Evolutionary conservation across 306 rosid genomes (phyloP), one percentile per base, ranked within the genome.

Genomic region (Cicer pinnatifidum): DNA sequence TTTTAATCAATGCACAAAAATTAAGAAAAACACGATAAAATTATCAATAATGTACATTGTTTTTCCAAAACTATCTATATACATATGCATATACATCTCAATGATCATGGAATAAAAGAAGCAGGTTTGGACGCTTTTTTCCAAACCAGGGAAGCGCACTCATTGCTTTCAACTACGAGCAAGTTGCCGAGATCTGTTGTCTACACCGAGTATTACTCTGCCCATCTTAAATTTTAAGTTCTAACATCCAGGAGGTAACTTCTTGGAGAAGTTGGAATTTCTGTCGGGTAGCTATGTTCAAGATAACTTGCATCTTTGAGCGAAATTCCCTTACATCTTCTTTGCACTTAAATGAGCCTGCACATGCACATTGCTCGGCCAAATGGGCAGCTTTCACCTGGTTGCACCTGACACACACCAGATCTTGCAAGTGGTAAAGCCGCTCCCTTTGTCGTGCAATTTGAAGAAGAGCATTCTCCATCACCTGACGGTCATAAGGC

Each of bases 401-500:
- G 44, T 59, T 33, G 66, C 66, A 59, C 66, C 66, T 33, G 66
- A 59, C 6, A 35, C 66, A 59, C 11, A 59, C 66, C 11, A 59
- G 66, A 35, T 59, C 98, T 69, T 89, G 98, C 73, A 90, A 56
- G 75, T 93, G 98, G 88, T 89, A 90, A 17, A 81, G 82, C 13
- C 96, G 89, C 74, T 90, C 96, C 80, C 98, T 85, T 82, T 93
- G 97, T 57, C 92, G 87, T 61, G 85, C 94, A 11, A 87, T 88
- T 76, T 89, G 97, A 77, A 94, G 90, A 79, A 59, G 90, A 51
- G 89, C 86, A 73, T 89, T 91, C 77, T 89, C 96, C 90, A 89
- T 94, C 72, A 84, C 86, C 79, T 87, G 94, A 2, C 86, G 83
- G 79, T 94, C 87, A 75, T 94, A 91, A 38, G 96, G 97, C 69